Conservation (phyloP, 208 protist species). For the Crithidia expoeki region DNA sequence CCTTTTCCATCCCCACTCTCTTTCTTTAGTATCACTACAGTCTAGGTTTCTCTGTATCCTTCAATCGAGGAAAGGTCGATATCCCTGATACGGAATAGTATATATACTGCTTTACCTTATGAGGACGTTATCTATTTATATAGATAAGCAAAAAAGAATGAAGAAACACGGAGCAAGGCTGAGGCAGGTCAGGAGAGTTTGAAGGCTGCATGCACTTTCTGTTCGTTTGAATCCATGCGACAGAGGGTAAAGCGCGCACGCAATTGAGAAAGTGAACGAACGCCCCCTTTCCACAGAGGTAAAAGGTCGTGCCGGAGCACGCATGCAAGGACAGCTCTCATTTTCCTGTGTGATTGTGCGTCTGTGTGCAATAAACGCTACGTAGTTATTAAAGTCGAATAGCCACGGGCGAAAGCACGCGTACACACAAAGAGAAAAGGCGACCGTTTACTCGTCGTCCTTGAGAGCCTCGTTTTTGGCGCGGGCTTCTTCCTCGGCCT, state of each 20-base stretch:
- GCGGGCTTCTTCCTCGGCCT: slow-evolving; percentile 41
- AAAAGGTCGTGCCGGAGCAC: neutral
- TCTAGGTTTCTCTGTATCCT: slow-evolving; percentile 3
- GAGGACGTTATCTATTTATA: slow-evolving; percentile 9
- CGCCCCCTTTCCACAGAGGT: neutral
- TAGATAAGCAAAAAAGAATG: slow-evolving; percentile 4
- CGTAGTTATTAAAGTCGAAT: too few species aligned
- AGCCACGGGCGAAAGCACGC: too few species aligned
- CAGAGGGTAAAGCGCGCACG: neutral
- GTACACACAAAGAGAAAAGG: neutral
- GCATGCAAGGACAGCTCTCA: neutral
- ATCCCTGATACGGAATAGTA: neutral
- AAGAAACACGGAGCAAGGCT: neutral
- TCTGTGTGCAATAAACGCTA: too few species aligned
- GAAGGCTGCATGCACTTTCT: neutral
- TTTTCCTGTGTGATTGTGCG: too few species aligned
- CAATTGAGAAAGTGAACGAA: neutral
- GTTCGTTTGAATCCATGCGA: neutral
- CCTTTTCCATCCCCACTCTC: slow-evolving; percentile 13
- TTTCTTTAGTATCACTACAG: slow-evolving; percentile 12
- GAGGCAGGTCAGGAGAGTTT: neutral
- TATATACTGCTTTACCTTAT: slow-evolving; percentile 9
- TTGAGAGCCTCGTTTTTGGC: slow-evolving; percentile 36
- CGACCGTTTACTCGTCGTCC: slow-evolving; percentile 22
- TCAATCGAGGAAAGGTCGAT: neutral